Evolutionary conservation across 306 rosid species (phyloP), one percentile per base, ranked within the genome.

Genomic region (Glycine latifolia): DNA sequence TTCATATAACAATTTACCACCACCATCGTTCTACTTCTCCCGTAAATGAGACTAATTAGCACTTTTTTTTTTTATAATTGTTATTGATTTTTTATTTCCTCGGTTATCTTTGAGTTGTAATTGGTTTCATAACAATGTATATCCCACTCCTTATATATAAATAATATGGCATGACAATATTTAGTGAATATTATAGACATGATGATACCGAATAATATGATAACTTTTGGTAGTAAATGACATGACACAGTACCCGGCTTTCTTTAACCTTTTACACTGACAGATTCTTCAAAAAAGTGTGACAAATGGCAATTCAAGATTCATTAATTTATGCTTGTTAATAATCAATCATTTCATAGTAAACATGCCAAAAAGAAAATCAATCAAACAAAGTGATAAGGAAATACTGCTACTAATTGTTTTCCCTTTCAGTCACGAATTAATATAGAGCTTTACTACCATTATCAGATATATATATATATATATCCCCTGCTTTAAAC

Each of bases 221-320:
- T 26, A 26, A 26, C 1, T 26, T 26, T 26, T 26, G 31, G 31
- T 54, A 20, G 31, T 56, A 59, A 1, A 9, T 59, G 70, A 65
- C 70, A 37, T 7, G 16, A 6, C 14, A 17, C 67, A 35, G 3
- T 3, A 35, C 3, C 0, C 46, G 1, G 31, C 31, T 26, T 14
- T 56, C 68, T 17, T 56, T 39, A 15, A 44, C n/a, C 58, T 20
- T 26, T 61, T 1, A 50, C 2, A 50, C 2, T 2, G 3, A 4
- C n/a, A 76, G 59, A 76, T 76, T 60, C 60, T 47, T 61, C 60
- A 6, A 3, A 76, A 60, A 61, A 1, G 0, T 4, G 48, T 76
- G 14, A 76, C 80, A 3, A 58, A 7, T 16, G 63, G 63, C 35
- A 50, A 61, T 76, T 46, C 44, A 43, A 17, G 69, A 76, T 60